Evolutionary conservation across 2,329 filamentous ascomycete species (phyloP), one percentile per base, ranked within the genome.

Genomic region (Colletotrichum incanum): DNA sequence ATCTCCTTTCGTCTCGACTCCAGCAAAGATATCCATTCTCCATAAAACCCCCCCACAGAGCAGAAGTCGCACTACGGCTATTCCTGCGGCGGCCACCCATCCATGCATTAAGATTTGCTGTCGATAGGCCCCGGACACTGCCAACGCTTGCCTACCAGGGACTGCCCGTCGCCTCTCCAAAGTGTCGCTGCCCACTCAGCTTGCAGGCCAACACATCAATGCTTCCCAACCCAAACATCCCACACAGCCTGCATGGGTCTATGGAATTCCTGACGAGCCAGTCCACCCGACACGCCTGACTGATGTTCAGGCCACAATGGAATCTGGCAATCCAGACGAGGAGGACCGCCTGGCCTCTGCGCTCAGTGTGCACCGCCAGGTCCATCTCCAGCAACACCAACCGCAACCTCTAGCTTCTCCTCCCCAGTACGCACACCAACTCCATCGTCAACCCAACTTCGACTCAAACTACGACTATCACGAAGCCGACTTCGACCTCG

Each of bases 301-400:
- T 78, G 80, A 84, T 84, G 83, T 81, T 80, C 80, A 81, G 80
- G 80, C 80, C 79, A 85, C 82, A 81, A 88, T 88, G 86, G 85
- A 87, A 81, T 80, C 80, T 78, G 82, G 80, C 79, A 82, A 80
- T 79, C 81, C 80, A 81, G 81, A 85, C 79, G 82, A 84, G 79
- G 82, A 84, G 79, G 82, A 81, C 78, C 79, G 78, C 78, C 78
- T 77, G 77, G 67, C 64, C 64, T 49, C 71, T 65, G 67, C 56
- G 77, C 75, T 80, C 77, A 73, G 74, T 78, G 61, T 47, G 31
- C 54, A 67, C 59, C 74, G 74, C 47, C 78, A 78, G 71, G 45
- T 39, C 45, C 75, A 76, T 72, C 80, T 78, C 61, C 77, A 76
- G 73, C 74, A 77, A 67, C 74, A 77, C 37, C 71, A 58, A 61